Evolutionary conservation across 257 asterid species (phyloP), one percentile per base, ranked within the genome.

Genomic region (Jaltomata sinuosa): DNA sequence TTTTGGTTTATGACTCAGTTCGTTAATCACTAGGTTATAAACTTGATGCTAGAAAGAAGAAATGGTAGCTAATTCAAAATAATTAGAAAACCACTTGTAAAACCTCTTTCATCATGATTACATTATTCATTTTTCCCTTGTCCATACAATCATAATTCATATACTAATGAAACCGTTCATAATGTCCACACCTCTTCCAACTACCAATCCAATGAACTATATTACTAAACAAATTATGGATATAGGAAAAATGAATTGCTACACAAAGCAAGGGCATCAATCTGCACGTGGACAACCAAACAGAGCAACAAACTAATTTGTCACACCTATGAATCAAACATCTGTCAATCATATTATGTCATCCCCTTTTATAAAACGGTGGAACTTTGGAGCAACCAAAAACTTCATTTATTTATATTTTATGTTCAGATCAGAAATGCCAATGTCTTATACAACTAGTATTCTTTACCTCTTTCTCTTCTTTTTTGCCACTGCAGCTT

Each of bases 391-490:
- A 45, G 0, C 81, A 45, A 25, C 40, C 22, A 22, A 42, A 72
- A 32, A 40, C 36, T 25, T 25, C 53, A 74, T 42, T 40, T 1
- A 0, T 29, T 10, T 50, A 14, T 4, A 3, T 52, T 79, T n/a
- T 3, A 53, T 79, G 18, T 2, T 54, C 38, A 38, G 0, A n/a
- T n/a, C n/a, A 36, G 11, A 55, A 81, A 12, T 27, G 36, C 22
- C 69, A 5, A 59, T 25, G 25, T 36, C 71, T 81, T 57, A 5
- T 25, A 40, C 45, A 81, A 40, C 7, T 12, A 86, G 77, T 81
- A 83, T 72, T 87, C 57, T 2, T 79, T 85, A 71, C 82, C 62
- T 82, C 86, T 47, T 84, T 19, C 54, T 89, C 79, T 19, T 84
- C 83, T 76, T 87, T 77, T 34, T 83, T 57, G 16, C 88, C 16